phyloP scores from a whole-genome alignment of 148 eudicot genomes.

The Amaranthus hypochondriacus region DNA sequence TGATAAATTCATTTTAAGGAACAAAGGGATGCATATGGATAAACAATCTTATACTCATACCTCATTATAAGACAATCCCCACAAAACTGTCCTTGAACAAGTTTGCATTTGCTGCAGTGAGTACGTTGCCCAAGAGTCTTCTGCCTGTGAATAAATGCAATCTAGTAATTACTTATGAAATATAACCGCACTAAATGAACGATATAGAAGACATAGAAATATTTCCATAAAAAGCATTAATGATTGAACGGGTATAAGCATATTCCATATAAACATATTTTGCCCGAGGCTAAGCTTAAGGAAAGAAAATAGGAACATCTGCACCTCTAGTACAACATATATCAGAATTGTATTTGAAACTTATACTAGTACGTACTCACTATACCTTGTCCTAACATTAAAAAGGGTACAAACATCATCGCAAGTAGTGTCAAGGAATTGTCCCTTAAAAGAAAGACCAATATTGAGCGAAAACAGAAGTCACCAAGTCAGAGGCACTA shows the following conservation, averaged over 20 bases:
- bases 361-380: too few relatives aligned
- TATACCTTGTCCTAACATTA: background rate
- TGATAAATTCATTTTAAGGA: background rate
- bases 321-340: background rate
- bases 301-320: background rate
- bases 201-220: too few relatives aligned
- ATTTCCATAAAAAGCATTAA: background rate
- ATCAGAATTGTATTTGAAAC: too few relatives aligned
- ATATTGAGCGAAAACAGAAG: background rate
- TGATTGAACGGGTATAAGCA: too few relatives aligned
- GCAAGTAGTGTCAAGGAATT: background rate
- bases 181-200: too few relatives aligned
- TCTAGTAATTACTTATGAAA: background rate
- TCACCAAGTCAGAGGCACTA: background rate
- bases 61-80: slow-evolving; percentile 93
- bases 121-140: slow-evolving; percentile 93
- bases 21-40: background rate
- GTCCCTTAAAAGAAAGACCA: background rate
- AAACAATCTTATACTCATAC: slow-evolving; percentile 28
- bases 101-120: slow-evolving; percentile 61
- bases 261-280: background rate
- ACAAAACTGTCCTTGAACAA: slow-evolving; percentile 93
- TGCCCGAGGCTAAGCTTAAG: background rate
- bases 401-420: background rate
- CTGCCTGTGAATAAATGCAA: slow-evolving; percentile 57